A percentile compares a stretch with the other conserved stretches of the same genome.
These are phyloP conservation scores for Aegilops longissima DNA, from an alignment of 176 grass and related monocot genomes.

Conservation along the genomic window DNA sequence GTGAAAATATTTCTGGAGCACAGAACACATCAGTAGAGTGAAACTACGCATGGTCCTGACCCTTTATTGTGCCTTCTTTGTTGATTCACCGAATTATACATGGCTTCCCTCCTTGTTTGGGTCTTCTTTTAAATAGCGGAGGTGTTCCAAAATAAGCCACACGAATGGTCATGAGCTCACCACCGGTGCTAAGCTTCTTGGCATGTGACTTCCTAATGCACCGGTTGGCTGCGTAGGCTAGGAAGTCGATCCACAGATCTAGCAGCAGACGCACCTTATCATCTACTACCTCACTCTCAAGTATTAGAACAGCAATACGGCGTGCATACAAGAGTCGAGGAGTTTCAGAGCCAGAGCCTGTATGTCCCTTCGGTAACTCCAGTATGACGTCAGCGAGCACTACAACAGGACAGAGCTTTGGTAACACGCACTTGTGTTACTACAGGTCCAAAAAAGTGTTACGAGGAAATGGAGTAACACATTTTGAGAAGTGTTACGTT, in stretches of 20 bases:
- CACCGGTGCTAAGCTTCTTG: neutral
- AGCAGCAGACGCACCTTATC: neutral
- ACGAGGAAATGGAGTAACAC: no score
- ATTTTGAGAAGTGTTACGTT: no score
- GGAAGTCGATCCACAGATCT: neutral
- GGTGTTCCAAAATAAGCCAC: neutral
- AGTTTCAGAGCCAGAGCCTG: neutral
- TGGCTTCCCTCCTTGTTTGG: neutral
- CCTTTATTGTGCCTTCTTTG: no score
- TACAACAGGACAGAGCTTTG: no score
- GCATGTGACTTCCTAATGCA: slow-evolving; percentile 7
- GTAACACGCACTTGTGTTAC: no score
- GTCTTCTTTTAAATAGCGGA: neutral
- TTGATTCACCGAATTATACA: neutral
- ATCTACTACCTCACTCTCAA: neutral
- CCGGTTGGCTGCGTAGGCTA: neutral
- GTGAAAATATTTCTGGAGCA: no score
- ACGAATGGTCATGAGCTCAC: neutral
- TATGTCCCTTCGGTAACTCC: no score
- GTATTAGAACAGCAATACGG: rapidly evolving
- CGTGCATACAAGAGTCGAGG: neutral
- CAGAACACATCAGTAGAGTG: no score
- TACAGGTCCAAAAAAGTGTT: no score
- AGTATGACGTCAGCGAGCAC: neutral
- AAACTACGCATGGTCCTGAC: no score